These are phyloP conservation scores for Saccharomycopsis malanga DNA, from an alignment of 805 yeast species.

Conservation along the genomic window DNA sequence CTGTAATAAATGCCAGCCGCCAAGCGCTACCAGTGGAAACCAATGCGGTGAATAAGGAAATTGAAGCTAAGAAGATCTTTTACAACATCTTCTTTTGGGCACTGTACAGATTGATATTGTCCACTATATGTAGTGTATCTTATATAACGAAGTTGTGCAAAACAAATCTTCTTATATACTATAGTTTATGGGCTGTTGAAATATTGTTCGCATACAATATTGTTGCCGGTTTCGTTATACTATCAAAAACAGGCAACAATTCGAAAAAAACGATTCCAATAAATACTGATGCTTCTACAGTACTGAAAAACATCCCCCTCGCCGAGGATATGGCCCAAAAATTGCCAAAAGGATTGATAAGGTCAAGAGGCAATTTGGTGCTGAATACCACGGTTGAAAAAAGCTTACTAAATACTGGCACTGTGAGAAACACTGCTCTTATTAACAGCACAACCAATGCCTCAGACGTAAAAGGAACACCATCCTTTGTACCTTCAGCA, in stretches of 20 bases:
- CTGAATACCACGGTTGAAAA: neutral
- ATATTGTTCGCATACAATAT: constrained; percentile 4
- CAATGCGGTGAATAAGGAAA: constrained; percentile 2
- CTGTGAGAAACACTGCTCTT: neutral
- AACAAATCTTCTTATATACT: neutral
- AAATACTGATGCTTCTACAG: too few species aligned
- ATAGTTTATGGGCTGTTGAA: neutral
- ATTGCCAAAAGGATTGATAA: too few species aligned
- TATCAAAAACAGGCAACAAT: neutral
- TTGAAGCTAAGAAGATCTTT: constrained; percentile 10
- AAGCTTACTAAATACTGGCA: too few species aligned
- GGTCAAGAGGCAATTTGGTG: too few species aligned
- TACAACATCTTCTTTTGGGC: constrained; percentile 8
- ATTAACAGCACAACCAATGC: neutral
- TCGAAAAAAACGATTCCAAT: too few species aligned
- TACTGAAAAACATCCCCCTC: too few species aligned
- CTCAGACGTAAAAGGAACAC: neutral
- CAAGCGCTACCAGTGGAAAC: neutral
- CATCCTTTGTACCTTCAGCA: neutral
- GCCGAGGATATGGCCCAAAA: too few species aligned
- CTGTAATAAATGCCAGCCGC: neutral
- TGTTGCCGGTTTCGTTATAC: neutral
- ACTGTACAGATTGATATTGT: neutral
- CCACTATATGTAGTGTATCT: neutral
- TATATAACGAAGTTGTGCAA: neutral